These are phyloP conservation scores for Kwoniella europaea DNA, from an alignment of 768 basidiomycete genomes.

Conservation along the genomic window DNA sequence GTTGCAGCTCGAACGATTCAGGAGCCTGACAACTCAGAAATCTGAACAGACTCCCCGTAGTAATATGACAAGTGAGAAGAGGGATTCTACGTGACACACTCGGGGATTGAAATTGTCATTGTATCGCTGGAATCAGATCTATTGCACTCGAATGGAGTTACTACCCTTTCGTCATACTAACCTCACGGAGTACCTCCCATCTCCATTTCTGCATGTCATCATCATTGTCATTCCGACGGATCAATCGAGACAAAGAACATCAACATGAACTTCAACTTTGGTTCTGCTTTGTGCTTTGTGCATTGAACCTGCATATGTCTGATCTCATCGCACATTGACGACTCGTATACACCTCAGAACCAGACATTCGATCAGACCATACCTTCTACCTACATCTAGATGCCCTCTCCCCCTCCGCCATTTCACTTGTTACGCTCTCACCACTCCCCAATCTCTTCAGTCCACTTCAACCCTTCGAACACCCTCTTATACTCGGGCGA, in stretches of 20 bases:
- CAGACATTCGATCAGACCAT: background rate
- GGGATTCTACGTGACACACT: background rate
- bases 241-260: background rate
- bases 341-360: too few species aligned
- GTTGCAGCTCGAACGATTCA: too few species aligned
- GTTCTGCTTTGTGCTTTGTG: background rate
- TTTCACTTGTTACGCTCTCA: conserved; percentile 78
- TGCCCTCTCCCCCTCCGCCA: conserved; percentile 60
- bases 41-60: too few species aligned
- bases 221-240: background rate
- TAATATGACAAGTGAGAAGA: background rate
- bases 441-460: conserved; percentile 65
- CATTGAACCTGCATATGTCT: background rate
- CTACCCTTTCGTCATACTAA: background rate
- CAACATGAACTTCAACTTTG: background rate
- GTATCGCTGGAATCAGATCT: background rate
- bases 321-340: background rate
- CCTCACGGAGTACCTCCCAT: background rate
- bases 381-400: conserved; percentile 11
- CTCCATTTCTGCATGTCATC: background rate
- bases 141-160: background rate
- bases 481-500: conserved; percentile 87
- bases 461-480: conserved; percentile 73
- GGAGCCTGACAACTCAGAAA: too few species aligned
- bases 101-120: background rate